phyloP scores from a whole-genome alignment of 805 yeast genomes.

The Saturnispora ahearnii region DNA sequence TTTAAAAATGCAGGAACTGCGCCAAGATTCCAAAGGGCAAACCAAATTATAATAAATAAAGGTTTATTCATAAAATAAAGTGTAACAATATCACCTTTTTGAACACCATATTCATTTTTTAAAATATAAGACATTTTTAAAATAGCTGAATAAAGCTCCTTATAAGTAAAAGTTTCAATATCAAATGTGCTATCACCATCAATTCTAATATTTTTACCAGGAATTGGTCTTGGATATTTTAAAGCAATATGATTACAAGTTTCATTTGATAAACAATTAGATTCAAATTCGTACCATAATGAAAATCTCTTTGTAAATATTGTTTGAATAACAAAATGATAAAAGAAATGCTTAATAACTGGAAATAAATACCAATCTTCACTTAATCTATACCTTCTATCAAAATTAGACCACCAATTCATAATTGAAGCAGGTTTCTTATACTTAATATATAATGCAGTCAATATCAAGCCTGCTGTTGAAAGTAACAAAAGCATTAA shows the following conservation, averaged over 20 bases:
- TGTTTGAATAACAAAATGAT: slow-evolving; percentile 32
- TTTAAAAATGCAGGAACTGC: slow-evolving; percentile 83
- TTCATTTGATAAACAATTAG: slow-evolving; percentile 31
- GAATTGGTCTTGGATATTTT: slow-evolving; percentile 46
- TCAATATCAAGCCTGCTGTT: background rate
- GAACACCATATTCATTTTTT: slow-evolving; percentile 51
- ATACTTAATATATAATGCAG: background rate
- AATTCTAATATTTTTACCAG: slow-evolving; percentile 29
- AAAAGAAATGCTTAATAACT: slow-evolving; percentile 32
- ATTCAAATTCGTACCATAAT: slow-evolving; percentile 64
- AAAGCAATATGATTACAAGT: slow-evolving; percentile 50
- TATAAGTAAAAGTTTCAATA: slow-evolving; percentile 58
- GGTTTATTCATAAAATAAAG: slow-evolving; percentile 78
- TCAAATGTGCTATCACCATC: slow-evolving; percentile 47
- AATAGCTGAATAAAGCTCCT: slow-evolving; percentile 56
- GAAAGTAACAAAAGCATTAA: background rate
- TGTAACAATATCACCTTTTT: slow-evolving; percentile 61
- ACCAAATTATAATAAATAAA: slow-evolving; percentile 68
- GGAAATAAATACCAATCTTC: slow-evolving; percentile 50
- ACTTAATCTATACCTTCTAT: slow-evolving; percentile 34
- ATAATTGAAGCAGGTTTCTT: background rate
- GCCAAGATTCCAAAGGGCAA: slow-evolving; percentile 85
- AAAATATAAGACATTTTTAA: slow-evolving; percentile 60
- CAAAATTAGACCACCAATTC: slow-evolving; percentile 15
- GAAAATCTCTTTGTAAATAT: slow-evolving; percentile 38